These are phyloP conservation scores for Trifolium repens DNA, from an alignment of 306 rosid genomes.

Conservation along the genomic window DNA sequence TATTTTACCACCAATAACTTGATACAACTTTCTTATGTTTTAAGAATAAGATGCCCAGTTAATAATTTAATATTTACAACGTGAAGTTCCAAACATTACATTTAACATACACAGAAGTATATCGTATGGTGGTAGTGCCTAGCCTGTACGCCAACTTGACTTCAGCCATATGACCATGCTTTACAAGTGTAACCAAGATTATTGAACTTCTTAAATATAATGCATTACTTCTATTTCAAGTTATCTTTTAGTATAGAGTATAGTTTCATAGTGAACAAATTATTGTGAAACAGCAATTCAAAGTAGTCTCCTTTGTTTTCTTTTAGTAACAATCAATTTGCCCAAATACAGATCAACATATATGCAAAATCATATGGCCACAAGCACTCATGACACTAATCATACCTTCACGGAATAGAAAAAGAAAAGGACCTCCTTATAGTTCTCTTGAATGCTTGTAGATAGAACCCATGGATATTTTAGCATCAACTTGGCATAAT, in stretches of 20 bases:
- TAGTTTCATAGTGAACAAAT: constrained; percentile 20
- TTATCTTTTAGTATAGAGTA: constrained; percentile 22
- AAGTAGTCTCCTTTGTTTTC: constrained; percentile 6
- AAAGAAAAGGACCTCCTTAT: constrained; percentile 58
- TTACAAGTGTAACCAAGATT: background rate
- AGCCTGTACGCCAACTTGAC: background rate
- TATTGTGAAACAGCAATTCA: constrained; percentile 12
- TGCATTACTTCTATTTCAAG: constrained; percentile 6
- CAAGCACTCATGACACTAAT: constrained; percentile 30
- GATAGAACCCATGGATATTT: constrained; percentile 89
- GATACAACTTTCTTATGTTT: background rate
- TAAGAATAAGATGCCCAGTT: background rate
- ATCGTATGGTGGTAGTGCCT: background rate
- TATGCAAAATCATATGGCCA: constrained; percentile 8
- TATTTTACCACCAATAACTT: constrained; percentile 2
- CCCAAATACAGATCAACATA: constrained; percentile 8
- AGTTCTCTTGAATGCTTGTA: constrained; percentile 68
- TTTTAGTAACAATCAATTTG: constrained; percentile 32
- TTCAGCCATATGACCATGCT: constrained; percentile 3
- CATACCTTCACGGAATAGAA: constrained; percentile 66
- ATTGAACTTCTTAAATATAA: constrained; percentile 4
- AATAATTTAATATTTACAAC: background rate
- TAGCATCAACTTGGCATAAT: constrained; percentile 57
- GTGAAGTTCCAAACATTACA: background rate
- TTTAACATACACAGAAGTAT: background rate